Percentiles rank a stretch among this genome's conserved stretches.
These are phyloP conservation scores for Dactylis glomerata DNA, from an alignment of 176 grass and related monocot species.

Conservation along the genomic window DNA sequence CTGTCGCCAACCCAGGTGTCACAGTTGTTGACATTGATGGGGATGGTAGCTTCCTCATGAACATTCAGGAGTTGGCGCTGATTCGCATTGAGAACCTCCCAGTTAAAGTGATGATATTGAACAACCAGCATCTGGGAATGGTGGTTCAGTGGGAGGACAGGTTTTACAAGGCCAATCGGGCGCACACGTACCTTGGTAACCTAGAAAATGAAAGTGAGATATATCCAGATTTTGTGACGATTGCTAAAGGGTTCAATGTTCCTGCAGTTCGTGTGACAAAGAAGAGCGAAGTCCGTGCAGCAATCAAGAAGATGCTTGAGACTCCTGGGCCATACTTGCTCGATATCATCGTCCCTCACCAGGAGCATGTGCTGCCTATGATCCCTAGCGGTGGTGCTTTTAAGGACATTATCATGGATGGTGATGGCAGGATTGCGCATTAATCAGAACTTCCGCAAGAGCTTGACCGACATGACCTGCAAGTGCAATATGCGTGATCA, in stretches of 20 bases:
- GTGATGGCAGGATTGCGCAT: constrained; percentile 81
- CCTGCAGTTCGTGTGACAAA: constrained; percentile 81
- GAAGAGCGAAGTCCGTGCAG: constrained; percentile 63
- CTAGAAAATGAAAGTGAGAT: constrained; percentile 66
- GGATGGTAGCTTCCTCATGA: constrained; percentile 95
- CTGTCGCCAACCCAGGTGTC: constrained; percentile 74
- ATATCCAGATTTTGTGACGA: constrained; percentile 89
- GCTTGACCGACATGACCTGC: constrained; percentile 15
- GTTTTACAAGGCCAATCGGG: constrained; percentile 92
- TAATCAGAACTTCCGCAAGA: constrained; percentile 14
- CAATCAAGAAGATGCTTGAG: constrained; percentile 86
- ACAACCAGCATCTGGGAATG: constrained; percentile 98
- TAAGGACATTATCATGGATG: constrained; percentile 92
- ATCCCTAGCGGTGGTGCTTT: constrained; percentile 92
- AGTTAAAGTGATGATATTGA: constrained; percentile 75
- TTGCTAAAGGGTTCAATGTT: constrained; percentile 73
- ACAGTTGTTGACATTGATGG: constrained; percentile 92
- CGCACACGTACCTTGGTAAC: constrained; percentile 86
- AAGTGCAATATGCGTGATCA: background rate
- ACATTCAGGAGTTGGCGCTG: constrained; percentile 87
- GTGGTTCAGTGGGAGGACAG: constrained; percentile 87
- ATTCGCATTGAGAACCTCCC: constrained; percentile 81
- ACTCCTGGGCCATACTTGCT: constrained; percentile 85
- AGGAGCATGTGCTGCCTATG: constrained; percentile 98
- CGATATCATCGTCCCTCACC: constrained; percentile 83